Evolutionary conservation across 306 rosid genomes (phyloP).

Genomic region (Heteromeles arbutifolia): DNA sequence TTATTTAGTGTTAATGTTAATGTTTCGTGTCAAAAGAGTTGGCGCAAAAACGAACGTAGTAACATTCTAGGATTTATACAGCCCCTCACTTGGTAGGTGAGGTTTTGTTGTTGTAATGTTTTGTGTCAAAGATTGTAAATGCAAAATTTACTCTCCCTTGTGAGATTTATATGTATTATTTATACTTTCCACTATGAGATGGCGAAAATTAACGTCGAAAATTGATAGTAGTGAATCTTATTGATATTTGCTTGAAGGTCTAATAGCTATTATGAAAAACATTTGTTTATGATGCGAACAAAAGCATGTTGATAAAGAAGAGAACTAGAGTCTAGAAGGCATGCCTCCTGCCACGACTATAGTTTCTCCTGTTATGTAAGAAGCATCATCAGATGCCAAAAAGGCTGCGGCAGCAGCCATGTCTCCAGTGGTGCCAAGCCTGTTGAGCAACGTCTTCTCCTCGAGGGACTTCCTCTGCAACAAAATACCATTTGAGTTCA

Average conservation of each 20-base stretch:
- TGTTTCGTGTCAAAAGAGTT: neutral
- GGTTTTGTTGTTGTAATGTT: neutral
- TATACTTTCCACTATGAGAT: neutral
- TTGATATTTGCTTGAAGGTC: neutral
- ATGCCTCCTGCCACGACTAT: conserved; percentile 87
- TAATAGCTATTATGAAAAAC: neutral
- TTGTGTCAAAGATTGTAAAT: neutral
- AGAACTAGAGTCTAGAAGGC: conserved; percentile 73
- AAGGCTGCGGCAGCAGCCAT: conserved; percentile 89
- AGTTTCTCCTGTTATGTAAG: conserved; percentile 95
- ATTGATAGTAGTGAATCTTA: neutral
- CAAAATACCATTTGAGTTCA: conserved; percentile 1
- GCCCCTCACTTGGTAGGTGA: no score
- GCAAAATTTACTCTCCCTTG: neutral
- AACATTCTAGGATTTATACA: no score
- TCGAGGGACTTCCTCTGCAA: conserved; percentile 58
- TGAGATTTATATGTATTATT: neutral
- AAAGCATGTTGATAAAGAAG: neutral
- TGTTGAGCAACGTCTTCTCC: conserved; percentile 50
- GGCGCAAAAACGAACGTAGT: no score
- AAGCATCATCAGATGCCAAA: conserved; percentile 85
- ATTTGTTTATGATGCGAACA: neutral
- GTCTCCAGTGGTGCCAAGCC: conserved; percentile 89
- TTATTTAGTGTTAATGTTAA: neutral
- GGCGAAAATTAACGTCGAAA: neutral